These are phyloP conservation scores for Russula ochroleuca DNA, from an alignment of 768 basidiomycete genomes.

Conservation along the genomic window DNA sequence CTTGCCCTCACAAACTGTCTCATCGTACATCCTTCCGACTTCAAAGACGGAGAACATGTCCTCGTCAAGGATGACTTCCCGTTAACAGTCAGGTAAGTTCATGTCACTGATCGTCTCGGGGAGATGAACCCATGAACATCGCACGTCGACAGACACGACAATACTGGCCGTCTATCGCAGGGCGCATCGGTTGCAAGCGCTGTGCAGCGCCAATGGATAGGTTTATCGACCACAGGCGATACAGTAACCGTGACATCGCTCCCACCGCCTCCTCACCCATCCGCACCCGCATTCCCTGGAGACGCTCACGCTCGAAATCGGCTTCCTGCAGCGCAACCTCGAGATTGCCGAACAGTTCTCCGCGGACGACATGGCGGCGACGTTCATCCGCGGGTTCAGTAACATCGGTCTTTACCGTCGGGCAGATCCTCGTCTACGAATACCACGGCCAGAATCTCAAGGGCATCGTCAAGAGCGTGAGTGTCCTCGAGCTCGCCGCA, in stretches of 20 bases:
- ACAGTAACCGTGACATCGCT: slow-evolving; percentile 65
- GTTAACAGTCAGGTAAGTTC: slow-evolving; percentile 64
- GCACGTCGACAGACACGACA: slow-evolving; percentile 59
- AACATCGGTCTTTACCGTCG: slow-evolving; percentile 64
- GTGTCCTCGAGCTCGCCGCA: slow-evolving; percentile 56
- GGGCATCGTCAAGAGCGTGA: slow-evolving; percentile 57
- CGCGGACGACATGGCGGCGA: slow-evolving; percentile 77
- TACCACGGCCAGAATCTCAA: slow-evolving; percentile 83
- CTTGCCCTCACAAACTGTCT: slow-evolving; percentile 80
- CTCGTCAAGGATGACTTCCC: slow-evolving; percentile 70
- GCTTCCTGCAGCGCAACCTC: slow-evolving; percentile 51
- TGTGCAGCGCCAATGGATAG: slow-evolving; percentile 85
- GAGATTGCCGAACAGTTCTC: slow-evolving; percentile 71
- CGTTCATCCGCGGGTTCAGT: slow-evolving; percentile 70
- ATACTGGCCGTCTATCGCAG: slow-evolving; percentile 62
- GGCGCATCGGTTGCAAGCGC: slow-evolving; percentile 75
- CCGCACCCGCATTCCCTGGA: slow-evolving; percentile 62
- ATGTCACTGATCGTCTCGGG: not conserved
- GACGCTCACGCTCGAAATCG: slow-evolving; percentile 75
- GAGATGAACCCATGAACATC: not conserved
- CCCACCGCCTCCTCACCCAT: slow-evolving; percentile 41
- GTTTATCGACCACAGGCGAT: slow-evolving; percentile 75
- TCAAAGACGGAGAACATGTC: slow-evolving; percentile 67
- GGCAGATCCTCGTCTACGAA: slow-evolving; percentile 77
- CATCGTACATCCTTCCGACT: slow-evolving; percentile 78